Base-by-base conservation (phyloP, 257 asterid species). In the Solanum sparsipilum region DNA sequence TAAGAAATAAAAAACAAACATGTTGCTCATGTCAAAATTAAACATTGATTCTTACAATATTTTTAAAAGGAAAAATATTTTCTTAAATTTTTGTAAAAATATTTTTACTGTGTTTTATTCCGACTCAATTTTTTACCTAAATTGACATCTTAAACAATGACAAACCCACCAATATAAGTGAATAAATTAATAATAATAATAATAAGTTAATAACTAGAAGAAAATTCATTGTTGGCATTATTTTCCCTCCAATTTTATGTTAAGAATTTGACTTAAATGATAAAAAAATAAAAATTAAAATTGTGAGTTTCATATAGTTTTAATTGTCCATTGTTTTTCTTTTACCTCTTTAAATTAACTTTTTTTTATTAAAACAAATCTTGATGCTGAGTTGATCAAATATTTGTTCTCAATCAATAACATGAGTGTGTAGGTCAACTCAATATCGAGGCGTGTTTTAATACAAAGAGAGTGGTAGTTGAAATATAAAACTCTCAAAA, bases 391-490 rank as follows among this genome's bases (percentile, higher is more conserved):
- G 25, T 20, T 56, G 25, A 8, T 56, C 10, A 56, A 56, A 56
- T 56, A 7, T 20, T 20, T 56, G 9, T 18, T 56, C 25, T 6
- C 11, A 18, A 56, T 56, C 4, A 56, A 56, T 20, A 56, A 18
- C 10, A 18, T 0, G n/a, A 0, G 60, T 6, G n/a, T 56, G 25
- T 7, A 6, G 4, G 2, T 56, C 13, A 60, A 60, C 29, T 60
- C 29, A 60, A 0, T 7, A 23, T 60, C 7, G 6, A 21, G 0
- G 2, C 2, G 3, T 60, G 6, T 23, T 60, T 60, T 60, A 9
- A 23, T 60, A 4, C 25, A 20, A 56, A 56, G 25, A 20, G 25
- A 20, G 25, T 7, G 11, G 0, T 56, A 20, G 11, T 56, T 56
- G 5, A 56, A 7, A 60, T 23, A 60, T 60, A 0, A 56, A 56